Conservation (phyloP, 768 basidiomycete species). For the Boletus patriciae region DNA sequence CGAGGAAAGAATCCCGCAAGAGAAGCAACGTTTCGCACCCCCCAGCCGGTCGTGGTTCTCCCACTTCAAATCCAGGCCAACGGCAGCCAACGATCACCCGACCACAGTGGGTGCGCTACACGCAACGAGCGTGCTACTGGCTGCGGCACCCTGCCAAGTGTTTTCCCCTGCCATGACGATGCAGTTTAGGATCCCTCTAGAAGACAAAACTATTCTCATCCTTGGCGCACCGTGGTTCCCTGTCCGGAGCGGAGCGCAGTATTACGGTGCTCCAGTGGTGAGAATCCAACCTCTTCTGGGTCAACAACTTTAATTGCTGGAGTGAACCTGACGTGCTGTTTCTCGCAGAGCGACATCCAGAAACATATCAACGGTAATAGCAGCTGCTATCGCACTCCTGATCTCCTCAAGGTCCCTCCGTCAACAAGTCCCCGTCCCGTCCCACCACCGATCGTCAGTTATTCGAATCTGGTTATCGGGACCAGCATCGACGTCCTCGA, state of each 20-base stretch:
- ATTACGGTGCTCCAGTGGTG: background rate
- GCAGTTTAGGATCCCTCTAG: constrained; percentile 19
- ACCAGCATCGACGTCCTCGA: background rate
- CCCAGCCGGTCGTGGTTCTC: constrained; percentile 1
- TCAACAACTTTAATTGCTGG: too few relatives aligned
- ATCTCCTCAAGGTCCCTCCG: background rate
- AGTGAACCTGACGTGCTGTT: background rate
- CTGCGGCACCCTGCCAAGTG: constrained; percentile 26
- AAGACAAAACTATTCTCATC: constrained; percentile 23
- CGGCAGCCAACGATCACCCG: background rate
- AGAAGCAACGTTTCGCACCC: background rate
- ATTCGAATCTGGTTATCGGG: background rate
- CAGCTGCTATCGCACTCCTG: background rate
- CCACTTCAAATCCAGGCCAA: background rate
- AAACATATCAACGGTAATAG: background rate
- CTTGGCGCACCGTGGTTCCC: constrained; percentile 20
- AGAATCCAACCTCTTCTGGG: background rate
- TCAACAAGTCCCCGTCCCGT: background rate
- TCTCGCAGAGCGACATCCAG: background rate
- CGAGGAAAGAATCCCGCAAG: background rate
- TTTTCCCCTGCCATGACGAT: constrained; percentile 25
- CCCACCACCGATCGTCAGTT: background rate
- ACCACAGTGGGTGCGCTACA: constrained; percentile 27
- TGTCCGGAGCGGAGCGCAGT: constrained; percentile 5
- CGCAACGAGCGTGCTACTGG: constrained; percentile 22